Percentiles rank a stretch among this genome's conserved stretches.
Evolutionary conservation across 225 moss, liverwort and hornwort genomes (phyloP).

Genomic region (Straminergon stramineum): DNA sequence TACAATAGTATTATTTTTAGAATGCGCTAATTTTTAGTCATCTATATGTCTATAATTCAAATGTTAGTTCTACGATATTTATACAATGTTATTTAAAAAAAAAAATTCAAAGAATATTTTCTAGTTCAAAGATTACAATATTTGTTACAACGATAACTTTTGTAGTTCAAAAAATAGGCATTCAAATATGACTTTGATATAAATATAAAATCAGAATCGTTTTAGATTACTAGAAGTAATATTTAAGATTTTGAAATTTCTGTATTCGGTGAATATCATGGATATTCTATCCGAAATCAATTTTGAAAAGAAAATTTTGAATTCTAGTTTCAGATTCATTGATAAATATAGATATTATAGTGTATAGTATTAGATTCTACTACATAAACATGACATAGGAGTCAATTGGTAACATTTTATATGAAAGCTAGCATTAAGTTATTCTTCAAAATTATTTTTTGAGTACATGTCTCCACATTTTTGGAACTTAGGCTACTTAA

Average conservation of each 20-base stretch:
- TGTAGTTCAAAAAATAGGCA: background rate
- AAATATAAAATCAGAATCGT: background rate
- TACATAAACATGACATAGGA: background rate
- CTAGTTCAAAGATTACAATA: background rate
- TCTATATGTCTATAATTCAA: too few species aligned
- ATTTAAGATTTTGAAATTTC: too few species aligned
- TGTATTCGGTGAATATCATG: too few species aligned
- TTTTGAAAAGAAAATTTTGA: too few species aligned
- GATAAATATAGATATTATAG: background rate
- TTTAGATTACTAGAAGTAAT: fast-evolving
- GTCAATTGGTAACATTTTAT: background rate
- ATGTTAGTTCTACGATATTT: too few species aligned
- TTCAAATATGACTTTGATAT: background rate
- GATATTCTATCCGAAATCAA: too few species aligned
- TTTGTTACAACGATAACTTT: fast-evolving
- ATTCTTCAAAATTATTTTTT: fast-evolving
- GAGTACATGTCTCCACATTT: background rate
- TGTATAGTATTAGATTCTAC: fast-evolving
- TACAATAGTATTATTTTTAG: too few species aligned
- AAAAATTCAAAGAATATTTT: background rate
- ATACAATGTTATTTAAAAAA: too few species aligned
- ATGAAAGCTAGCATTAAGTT: background rate
- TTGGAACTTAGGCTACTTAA: background rate
- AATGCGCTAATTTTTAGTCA: too few species aligned
- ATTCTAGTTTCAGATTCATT: background rate